Conservation (phyloP, 2,329 filamentous ascomycete species). For the Colletotrichum neosansevieriae region DNA sequence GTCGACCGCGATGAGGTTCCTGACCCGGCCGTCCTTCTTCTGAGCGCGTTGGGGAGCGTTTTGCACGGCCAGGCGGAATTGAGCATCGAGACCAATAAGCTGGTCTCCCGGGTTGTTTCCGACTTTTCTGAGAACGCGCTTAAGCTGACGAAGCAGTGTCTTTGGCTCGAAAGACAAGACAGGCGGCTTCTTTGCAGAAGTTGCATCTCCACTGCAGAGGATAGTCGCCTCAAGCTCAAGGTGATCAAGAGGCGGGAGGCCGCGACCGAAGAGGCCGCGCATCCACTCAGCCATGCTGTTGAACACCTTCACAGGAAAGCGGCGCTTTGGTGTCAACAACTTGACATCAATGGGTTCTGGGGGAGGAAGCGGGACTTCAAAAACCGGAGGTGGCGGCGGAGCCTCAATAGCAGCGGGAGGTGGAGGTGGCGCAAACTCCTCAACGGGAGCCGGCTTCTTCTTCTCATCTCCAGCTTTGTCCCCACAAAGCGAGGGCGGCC, state of each 20-base stretch:
- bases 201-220: slow-evolving; percentile 8
- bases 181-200: not conserved
- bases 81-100: slow-evolving; percentile 1
- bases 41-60: slow-evolving; percentile 19
- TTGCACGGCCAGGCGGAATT: slow-evolving; percentile 13
- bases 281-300: slow-evolving; percentile 26
- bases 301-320: slow-evolving; percentile 17
- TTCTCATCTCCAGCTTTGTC: slow-evolving; percentile 10
- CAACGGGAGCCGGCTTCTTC: not conserved
- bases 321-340: slow-evolving; percentile 13
- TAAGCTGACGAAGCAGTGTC: slow-evolving; percentile 24
- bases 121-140: slow-evolving; percentile 13
- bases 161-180: slow-evolving; percentile 18
- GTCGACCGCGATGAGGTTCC: slow-evolving; percentile 27
- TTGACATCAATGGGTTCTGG: slow-evolving; percentile 24
- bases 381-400: not conserved
- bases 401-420: slow-evolving; percentile 1
- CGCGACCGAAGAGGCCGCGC: slow-evolving; percentile 19
- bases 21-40: slow-evolving; percentile 25
- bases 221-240: slow-evolving; percentile 30
- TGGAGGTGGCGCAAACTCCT: not conserved
- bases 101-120: slow-evolving; percentile 2
- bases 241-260: slow-evolving; percentile 8
- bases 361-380: not conserved
- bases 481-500: slow-evolving; percentile 1